Percentiles rank a stretch among this genome's conserved stretches.
phyloP scores from a whole-genome alignment of 2,329 filamentous ascomycete species.

The Dactylellina leptospora region DNA sequence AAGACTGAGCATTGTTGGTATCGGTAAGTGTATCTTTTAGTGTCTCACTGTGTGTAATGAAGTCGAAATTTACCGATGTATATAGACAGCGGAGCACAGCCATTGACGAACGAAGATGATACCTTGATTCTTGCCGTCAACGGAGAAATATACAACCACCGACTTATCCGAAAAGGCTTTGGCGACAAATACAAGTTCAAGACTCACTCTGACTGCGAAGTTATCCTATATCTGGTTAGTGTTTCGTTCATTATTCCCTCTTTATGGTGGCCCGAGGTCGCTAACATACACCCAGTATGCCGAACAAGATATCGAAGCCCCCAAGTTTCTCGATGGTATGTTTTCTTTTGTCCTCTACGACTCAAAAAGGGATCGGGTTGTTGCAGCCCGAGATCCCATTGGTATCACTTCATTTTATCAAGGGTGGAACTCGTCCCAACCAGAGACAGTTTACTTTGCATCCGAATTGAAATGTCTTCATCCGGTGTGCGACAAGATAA shows the following conservation, averaged over 20 bases:
- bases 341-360: slow-evolving; percentile 99
- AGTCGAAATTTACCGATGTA: too few relatives aligned
- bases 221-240: slow-evolving; percentile 93
- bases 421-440: slow-evolving; percentile 84
- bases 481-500: slow-evolving; percentile 93
- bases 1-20: slow-evolving; percentile 94
- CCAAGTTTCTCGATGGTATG: slow-evolving; percentile 96
- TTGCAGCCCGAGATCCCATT: slow-evolving; percentile 95
- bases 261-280: not conserved
- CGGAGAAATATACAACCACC: slow-evolving; percentile 99
- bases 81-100: slow-evolving; percentile 95
- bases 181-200: slow-evolving; percentile 93
- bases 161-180: slow-evolving; percentile 86
- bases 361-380: slow-evolving; percentile 88
- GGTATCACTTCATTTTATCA: slow-evolving; percentile 98
- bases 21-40: slow-evolving; percentile 68
- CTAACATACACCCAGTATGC: slow-evolving; percentile 72
- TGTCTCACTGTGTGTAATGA: not conserved
- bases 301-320: slow-evolving; percentile 89
- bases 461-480: slow-evolving; percentile 95
- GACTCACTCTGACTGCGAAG: slow-evolving; percentile 97
- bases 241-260: not conserved
- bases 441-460: slow-evolving; percentile 89
- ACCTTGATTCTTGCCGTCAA: slow-evolving; percentile 94
- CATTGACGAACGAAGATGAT: slow-evolving; percentile 88